phyloP scores from a whole-genome alignment of 352 stramenopile genomes.

The Globisporangium cylindrosporum region DNA sequence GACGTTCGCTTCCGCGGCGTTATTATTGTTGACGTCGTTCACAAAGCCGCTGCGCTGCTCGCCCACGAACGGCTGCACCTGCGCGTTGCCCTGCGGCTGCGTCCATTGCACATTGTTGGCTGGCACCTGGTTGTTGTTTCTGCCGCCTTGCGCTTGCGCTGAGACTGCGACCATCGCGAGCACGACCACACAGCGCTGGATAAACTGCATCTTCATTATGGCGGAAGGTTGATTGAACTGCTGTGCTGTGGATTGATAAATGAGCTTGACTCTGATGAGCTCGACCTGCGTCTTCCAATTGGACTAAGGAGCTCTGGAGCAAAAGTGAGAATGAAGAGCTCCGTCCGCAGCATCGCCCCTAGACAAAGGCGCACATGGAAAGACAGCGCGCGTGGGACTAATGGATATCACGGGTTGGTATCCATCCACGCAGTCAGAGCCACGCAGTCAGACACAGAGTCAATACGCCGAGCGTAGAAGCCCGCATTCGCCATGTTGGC shows the following conservation, averaged over 20 bases:
- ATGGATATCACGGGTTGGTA: not conserved
- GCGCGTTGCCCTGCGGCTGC: conserved; percentile 11
- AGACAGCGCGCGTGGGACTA: not conserved
- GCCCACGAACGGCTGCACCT: conserved; percentile 14
- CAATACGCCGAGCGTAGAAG: not conserved
- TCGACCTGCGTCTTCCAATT: conserved; percentile 5
- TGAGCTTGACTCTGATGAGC: not conserved
- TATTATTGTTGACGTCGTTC: conserved; percentile 10
- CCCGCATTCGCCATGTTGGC: conserved; percentile 1
- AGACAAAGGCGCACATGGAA: not conserved
- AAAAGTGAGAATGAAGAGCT: conserved; percentile 3
- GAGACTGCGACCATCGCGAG: conserved; percentile 7
- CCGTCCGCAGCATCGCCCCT: not conserved
- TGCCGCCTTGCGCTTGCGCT: not conserved
- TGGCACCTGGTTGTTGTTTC: not conserved
- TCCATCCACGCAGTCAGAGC: not conserved
- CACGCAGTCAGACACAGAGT: not conserved
- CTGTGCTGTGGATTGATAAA: conserved; percentile 4
- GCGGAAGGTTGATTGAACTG: not conserved
- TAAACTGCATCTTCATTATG: conserved; percentile 14
- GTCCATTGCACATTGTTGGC: not conserved
- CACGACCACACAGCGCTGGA: conserved; percentile 11
- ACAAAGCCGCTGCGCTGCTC: conserved; percentile 7
- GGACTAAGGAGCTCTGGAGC: not conserved
- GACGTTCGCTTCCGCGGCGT: not conserved